Conservation (phyloP, 2,329 filamentous ascomycete genomes). For the Hymenoscyphus linearis region DNA sequence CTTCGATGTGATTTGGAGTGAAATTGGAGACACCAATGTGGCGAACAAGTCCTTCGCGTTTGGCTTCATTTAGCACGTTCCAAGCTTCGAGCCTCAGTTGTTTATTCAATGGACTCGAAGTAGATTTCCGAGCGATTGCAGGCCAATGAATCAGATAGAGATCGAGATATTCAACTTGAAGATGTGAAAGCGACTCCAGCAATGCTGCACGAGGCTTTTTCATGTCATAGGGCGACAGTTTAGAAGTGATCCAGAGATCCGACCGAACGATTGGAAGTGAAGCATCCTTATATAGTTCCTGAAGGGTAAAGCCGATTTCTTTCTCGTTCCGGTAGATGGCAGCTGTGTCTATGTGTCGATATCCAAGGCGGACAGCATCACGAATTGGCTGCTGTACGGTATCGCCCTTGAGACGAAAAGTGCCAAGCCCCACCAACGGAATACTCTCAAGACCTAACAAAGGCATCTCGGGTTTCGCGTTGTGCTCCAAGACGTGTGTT, state of each 20-base stretch:
- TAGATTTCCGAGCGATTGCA: slow-evolving; percentile 33
- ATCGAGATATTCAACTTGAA: slow-evolving; percentile 61
- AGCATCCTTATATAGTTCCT: slow-evolving; percentile 1
- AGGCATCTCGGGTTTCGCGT: too few relatives aligned
- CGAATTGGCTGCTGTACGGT: slow-evolving; percentile 13
- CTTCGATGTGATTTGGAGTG: slow-evolving; percentile 70
- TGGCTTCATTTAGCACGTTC: slow-evolving; percentile 62
- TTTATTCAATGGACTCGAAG: slow-evolving; percentile 51
- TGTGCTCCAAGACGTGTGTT: too few relatives aligned
- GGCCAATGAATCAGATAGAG: slow-evolving; percentile 71
- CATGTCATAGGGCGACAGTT: slow-evolving; percentile 12
- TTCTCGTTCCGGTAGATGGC: slow-evolving; percentile 18
- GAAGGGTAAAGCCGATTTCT: slow-evolving; percentile 13
- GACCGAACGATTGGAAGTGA: not conserved
- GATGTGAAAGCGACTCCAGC: slow-evolving; percentile 50
- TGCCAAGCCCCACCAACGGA: slow-evolving; percentile 13
- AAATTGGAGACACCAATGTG: slow-evolving; percentile 86
- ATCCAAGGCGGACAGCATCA: slow-evolving; percentile 20
- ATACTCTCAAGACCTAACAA: not conserved
- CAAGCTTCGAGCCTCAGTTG: slow-evolving; percentile 57
- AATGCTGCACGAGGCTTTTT: slow-evolving; percentile 42
- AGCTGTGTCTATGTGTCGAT: slow-evolving; percentile 23
- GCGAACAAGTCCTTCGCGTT: slow-evolving; percentile 60
- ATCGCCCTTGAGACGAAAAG: slow-evolving; percentile 14
- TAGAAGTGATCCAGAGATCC: slow-evolving; percentile 26